A percentile compares a stretch with the other conserved stretches of the same genome.
Evolutionary conservation across 208 protist species (phyloP).

Genomic region (Acanthamoeba culbertsoni): DNA sequence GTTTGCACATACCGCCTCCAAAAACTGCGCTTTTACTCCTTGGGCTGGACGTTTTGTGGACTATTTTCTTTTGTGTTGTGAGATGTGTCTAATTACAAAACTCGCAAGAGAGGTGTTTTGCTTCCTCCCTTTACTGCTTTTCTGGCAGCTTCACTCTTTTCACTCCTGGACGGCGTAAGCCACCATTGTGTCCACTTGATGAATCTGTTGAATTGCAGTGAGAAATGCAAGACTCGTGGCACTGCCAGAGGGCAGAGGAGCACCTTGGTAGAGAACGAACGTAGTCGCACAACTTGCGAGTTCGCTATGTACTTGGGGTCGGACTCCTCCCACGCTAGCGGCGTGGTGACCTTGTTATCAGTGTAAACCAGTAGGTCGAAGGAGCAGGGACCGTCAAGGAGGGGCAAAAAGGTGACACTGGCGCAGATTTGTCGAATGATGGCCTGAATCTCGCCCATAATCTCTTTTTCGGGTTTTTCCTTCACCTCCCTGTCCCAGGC

Average conservation of each 20-base stretch:
- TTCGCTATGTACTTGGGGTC: constrained; percentile 94
- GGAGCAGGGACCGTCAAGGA: constrained; percentile 86
- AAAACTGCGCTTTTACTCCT: background rate
- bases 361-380: constrained; percentile 95
- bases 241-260: background rate
- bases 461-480: constrained; percentile 87
- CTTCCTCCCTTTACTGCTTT: background rate
- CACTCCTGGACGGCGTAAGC: constrained; percentile 43
- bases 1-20: background rate
- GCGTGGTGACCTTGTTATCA: constrained; percentile 83
- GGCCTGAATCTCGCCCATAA: constrained; percentile 93
- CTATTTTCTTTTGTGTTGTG: background rate
- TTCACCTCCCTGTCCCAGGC: constrained; percentile 28
- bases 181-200: constrained; percentile 59
- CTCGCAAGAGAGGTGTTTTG: background rate
- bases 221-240: background rate
- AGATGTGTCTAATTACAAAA: background rate
- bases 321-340: constrained; percentile 93
- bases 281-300: constrained; percentile 90
- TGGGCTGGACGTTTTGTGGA: background rate
- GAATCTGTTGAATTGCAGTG: background rate
- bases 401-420: constrained; percentile 95
- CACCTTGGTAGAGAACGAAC: constrained; percentile 87
- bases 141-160: background rate
- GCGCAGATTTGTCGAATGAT: constrained; percentile 97